Base-by-base conservation (phyloP, 306 rosid species). In the Rosa rugosa region DNA sequence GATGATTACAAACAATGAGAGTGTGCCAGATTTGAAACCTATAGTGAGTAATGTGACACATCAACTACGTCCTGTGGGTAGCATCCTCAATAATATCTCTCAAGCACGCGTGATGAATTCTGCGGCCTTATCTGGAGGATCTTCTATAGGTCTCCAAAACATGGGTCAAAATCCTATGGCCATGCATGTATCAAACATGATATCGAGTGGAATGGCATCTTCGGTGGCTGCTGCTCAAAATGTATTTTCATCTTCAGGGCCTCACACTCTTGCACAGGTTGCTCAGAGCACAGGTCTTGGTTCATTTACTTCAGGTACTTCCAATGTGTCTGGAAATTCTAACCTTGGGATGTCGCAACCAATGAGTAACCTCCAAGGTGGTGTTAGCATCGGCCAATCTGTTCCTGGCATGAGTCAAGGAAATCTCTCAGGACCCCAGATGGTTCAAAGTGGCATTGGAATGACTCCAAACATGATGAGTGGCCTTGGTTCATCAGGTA, bases 131-230 rank as follows among this genome's bases (percentile, higher is more conserved):
- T 81, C 87, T 69, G 97, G 92, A 71, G 97, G 93, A 86, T 81
- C 87, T 73, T 90, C 96, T 73, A 88, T 90, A 72, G 98, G 95
- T 81, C 92, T 88, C 69, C 91, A 84, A 34, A 69, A 90, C 64
- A 89, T 92, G 92, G 90, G 89, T 72, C 97, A 89, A 85, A 92
- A 94, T 78, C 92, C 95, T 47, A 92, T 95, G 83, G 95, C 91
- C 75, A 84, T 93, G 98, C 99, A 93, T 84, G 85, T 96, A 87
- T 91, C 99, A 79, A 96, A 82, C 81, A 93, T 95, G 99, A 95
- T 95, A 85, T 95, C 99, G 67, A 95, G 92, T 87, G 99, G 98
- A 81, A 93, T 90, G 97, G 78, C 95, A 66, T 93, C 98, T 82
- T 90, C 99, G 46, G 91, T 89, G 62, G 92, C 92, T 56, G 87